These are phyloP conservation scores for Aureobasidium pullulans DNA, from an alignment of 2,329 filamentous ascomycete genomes.

Conservation along the genomic window DNA sequence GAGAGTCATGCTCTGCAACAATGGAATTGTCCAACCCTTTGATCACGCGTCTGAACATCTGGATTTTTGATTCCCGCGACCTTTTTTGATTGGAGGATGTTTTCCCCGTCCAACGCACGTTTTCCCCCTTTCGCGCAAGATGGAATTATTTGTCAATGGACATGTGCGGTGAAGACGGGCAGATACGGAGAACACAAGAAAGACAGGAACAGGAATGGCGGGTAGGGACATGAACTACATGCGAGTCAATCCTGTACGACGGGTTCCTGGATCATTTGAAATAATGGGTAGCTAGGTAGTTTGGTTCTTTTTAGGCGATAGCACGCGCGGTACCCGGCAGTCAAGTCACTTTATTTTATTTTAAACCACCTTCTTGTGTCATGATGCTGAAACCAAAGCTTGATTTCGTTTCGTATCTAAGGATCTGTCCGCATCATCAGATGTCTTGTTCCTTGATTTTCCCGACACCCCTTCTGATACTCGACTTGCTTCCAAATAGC, in stretches of 20 bases:
- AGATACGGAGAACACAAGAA: neutral
- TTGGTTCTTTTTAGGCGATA: neutral
- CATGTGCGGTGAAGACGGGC: neutral
- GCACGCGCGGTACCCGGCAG: neutral
- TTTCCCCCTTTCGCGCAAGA: neutral
- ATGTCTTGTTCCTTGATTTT: neutral
- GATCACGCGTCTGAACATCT: neutral
- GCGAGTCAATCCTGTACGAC: neutral
- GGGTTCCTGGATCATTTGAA: constrained; percentile 7
- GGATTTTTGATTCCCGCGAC: neutral
- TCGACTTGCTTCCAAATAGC: neutral
- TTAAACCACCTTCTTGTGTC: neutral
- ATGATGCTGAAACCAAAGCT: neutral
- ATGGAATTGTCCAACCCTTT: neutral
- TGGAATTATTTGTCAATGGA: neutral
- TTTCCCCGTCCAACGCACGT: neutral
- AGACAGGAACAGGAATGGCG: constrained; percentile 3
- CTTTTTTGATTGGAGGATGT: neutral
- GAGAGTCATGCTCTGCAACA: neutral
- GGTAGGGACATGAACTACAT: constrained; percentile 5
- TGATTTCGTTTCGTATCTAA: neutral
- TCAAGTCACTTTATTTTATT: neutral
- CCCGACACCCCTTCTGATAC: neutral
- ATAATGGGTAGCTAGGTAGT: neutral
- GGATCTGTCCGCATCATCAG: neutral